Base-by-base conservation (phyloP, 305 asterid genomes). In the Caryopteris hybrid region DNA sequence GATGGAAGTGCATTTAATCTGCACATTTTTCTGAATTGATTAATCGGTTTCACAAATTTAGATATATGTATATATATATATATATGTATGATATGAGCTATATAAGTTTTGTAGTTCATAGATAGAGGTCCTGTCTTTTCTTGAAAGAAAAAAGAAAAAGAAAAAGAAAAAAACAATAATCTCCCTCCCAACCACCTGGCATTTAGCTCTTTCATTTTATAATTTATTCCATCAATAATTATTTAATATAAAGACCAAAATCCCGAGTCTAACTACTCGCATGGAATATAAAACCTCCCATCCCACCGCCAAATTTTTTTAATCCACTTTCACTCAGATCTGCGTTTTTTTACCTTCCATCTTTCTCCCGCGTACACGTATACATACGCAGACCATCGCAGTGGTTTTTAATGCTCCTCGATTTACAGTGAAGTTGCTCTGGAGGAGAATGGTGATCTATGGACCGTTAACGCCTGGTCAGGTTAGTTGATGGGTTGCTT, bases 381-480 rank as follows among this genome's bases (percentile, higher is more conserved):
- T 59, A 56, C 65, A 5, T 50, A 57, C 73, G 8, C 59, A 10
- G 45, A 54, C 39, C 50, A 8, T 18, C 60, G 34, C 20, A 29
- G 14, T 52, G 23, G 53, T 11, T 60, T 53, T 52, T 65, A 53
- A 75, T 75, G 84, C 78, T 55, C 62, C 18, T 65, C 45, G 46
- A 58, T 68, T 48, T 53, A 22, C 3, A 20, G 52, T 71, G 73
- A 71, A 52, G 42, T 34, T 16, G 55, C 34, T 17, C 41, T 14
- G 64, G 47, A 5, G 74, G 31, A 59, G 68, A 64, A 78, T 85
- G 83, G 74, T 87, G 85, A 78, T 85, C 64, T 85, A 83, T 25
- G 94, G 90, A 69, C 94, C 94, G 20, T 57, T 84, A 74, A 74
- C 86, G 57, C 86, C 91, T 67, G 89, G 89, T 16, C 91, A 87